Base-by-base conservation (phyloP, 805 yeast genomes). In the Wickerhamiella azyma region DNA sequence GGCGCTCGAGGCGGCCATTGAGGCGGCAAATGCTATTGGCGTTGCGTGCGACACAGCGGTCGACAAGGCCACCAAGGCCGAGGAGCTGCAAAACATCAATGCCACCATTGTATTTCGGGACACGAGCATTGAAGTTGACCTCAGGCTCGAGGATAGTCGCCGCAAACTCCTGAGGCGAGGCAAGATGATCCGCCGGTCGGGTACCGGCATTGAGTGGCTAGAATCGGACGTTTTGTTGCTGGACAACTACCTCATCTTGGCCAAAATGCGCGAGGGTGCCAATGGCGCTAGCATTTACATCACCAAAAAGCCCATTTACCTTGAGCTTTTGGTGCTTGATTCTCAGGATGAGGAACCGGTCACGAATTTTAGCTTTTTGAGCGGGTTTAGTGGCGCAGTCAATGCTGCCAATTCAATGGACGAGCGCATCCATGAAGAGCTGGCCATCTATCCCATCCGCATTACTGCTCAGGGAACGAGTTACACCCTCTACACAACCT, bases 141-240 rank as follows among this genome's bases (percentile, higher is more conserved):
- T 81, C 36, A 70, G 74, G 39, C 62, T 80, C 37, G 63, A 62
- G 4, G 76, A 80, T 26, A 66, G 67, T 11, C 71, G 74, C 42
- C 67, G 94, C 52, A 71, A 66, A 51, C 63, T 84, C 21, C 59
- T 79, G 39, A 67, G 66, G 51, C 65, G 79, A 9, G 92, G 86
- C 0, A 72, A 70, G 21, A 70, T 81, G 14, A 54, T 66, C 2
- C 68, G 80, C 46, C 76, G 79, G 48, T 76, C 84, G 11, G 92
- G 81, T 41, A 64, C 77, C 54, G 74, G 77, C 66, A 65, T 77
- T 26, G 79, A 78, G 35, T 69, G 81, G 35, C 63, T 67, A 7
- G 65, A 70, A 0, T 62, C 67, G 1, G 68, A 74, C 52, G 54
- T 81, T 19, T 74, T 83, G 16, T 62, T 85, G 26, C 62, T 85